Evolutionary conservation across 352 stramenopile genomes (phyloP).

Genomic region (Globisporangium carolinianum): DNA sequence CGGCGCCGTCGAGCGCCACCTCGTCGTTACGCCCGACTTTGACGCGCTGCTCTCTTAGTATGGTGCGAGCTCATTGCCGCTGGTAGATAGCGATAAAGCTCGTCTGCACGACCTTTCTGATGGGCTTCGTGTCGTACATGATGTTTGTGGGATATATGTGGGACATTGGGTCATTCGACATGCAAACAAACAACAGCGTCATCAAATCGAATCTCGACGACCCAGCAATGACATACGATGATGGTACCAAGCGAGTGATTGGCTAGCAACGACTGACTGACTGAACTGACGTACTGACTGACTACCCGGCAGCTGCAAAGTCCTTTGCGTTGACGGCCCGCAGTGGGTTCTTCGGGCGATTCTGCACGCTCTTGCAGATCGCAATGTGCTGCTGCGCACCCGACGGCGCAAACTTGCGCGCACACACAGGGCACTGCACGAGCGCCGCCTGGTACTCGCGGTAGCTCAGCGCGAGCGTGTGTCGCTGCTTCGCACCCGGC

Average conservation of each 20-base stretch:
- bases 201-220: no score
- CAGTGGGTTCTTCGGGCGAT: constrained; percentile 68
- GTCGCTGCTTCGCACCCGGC: constrained; percentile 32
- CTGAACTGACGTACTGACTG: no score
- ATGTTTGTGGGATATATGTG: no score
- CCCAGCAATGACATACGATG: no score
- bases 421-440: constrained; percentile 74
- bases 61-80: no score
- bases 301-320: constrained; percentile 24
- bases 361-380: constrained; percentile 80
- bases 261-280: no score
- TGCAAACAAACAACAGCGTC: no score
- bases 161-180: no score
- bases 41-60: constrained; percentile 66
- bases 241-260: no score
- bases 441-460: constrained; percentile 74
- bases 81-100: no score
- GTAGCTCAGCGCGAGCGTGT: constrained; percentile 52
- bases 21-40: constrained; percentile 85
- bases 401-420: constrained; percentile 73
- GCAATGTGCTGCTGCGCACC: constrained; percentile 80
- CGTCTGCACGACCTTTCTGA: no score
- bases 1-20: constrained; percentile 62
- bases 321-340: constrained; percentile 44
- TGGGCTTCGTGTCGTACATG: no score